Conservation (phyloP, 1,284 basidiomycete species). For the Apiotrichum porosum region DNA sequence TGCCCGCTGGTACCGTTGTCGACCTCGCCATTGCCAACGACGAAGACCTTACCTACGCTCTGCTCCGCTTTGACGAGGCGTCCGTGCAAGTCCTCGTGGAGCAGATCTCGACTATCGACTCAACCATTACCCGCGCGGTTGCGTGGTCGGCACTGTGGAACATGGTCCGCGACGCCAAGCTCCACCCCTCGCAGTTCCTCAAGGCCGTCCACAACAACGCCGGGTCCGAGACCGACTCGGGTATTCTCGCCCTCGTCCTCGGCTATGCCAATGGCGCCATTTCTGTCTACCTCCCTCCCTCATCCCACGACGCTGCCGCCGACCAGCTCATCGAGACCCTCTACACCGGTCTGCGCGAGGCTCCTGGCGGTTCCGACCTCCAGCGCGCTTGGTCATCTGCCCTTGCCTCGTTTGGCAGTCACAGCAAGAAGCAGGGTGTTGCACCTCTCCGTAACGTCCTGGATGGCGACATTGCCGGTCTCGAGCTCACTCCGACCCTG, state of each 20-base stretch:
- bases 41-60: slow-evolving; percentile 11
- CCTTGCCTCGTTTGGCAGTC: neutral
- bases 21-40: slow-evolving; percentile 12
- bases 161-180: slow-evolving; percentile 9
- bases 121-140: slow-evolving; percentile 8
- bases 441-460: neutral
- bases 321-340: neutral
- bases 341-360: neutral
- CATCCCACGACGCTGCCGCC: neutral
- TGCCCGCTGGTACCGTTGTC: neutral
- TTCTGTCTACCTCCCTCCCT: neutral
- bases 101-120: slow-evolving; percentile 2
- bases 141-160: slow-evolving; percentile 12
- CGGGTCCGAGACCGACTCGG: slow-evolving; percentile 2
- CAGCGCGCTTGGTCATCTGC: slow-evolving; percentile 8
- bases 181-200: slow-evolving; percentile 3
- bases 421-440: neutral
- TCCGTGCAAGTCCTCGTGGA: slow-evolving; percentile 5
- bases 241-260: slow-evolving; percentile 2
- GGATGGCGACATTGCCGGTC: neutral
- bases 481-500: slow-evolving; percentile 8
- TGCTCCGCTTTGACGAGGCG: slow-evolving; percentile 7
- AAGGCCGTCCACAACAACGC: slow-evolving; percentile 2
- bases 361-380: slow-evolving; percentile 2
- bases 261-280: neutral